Evolutionary conservation across 352 stramenopile genomes (phyloP), one percentile per base, ranked within the genome.

Genomic region (Pythium dissimile): DNA sequence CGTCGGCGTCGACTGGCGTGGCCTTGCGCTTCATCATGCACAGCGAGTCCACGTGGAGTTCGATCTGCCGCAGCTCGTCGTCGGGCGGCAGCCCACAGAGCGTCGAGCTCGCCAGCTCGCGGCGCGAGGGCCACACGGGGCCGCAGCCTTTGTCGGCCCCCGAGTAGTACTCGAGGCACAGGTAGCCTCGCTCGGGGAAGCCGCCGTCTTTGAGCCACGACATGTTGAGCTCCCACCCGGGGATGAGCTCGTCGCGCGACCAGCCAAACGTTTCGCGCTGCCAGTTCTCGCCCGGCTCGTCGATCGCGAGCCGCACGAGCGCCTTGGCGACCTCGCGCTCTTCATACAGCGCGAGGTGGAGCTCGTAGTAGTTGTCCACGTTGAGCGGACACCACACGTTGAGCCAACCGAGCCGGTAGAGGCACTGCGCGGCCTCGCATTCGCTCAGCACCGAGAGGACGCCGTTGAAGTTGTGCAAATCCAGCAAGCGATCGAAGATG

Each of bases 271-370:
- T 89, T 54, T 90, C 78, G 11, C 66, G 63, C 56, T 88, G 78
- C 83, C 83, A 92, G 60, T 92, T 92, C 59, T 92, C 80, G 5
- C 83, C 83, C 0, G 83, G 83, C 42, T 92, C 83, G 23, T 87
- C 79, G n/a, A 92, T 87, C 13, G 83, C 83, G 4, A 92, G 73
- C 13, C 77, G 72, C 39, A 92, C 80, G 9, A 92, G 79, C 15
- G 67, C 66, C 52, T 89, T 88, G 15, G 80, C 77, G 16, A 92
- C 57, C 51, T 92, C 83, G 0, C 83, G 66, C 61, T 92, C 80
- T 54, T 92, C 83, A 50, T 88, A 89, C 6, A 69, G 64, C n/a
- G 72, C 43, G 13, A 92, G 50, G 10, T 82, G 68, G 8, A 92
- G 71, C 55, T 90, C 78, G 45, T 92, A 92, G 63, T 90, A 90